Evolutionary conservation across 768 basidiomycete genomes (phyloP), one percentile per base, ranked within the genome.

Genomic region (Leccinum disarticulatum): DNA sequence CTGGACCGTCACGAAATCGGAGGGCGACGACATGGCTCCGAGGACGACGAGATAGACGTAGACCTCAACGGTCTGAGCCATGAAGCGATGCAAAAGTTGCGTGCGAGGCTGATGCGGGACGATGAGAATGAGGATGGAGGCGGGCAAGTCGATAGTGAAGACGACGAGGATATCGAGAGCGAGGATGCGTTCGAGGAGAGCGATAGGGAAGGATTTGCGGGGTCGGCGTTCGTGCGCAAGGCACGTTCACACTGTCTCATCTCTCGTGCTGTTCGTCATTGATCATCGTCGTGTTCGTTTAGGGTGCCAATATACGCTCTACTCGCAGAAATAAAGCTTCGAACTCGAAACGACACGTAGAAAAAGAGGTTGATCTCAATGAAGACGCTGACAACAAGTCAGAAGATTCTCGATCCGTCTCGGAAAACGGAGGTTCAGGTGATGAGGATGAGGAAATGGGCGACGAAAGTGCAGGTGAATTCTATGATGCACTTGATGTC

Each of bases 91-190:
- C 70, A 77, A 55, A 75, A 74, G 55, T 55, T 78, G 46, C 64
- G 66, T n/a, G 65, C 85, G 17, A 76, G 82, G 62, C 67, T 90
- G 51, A 76, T 85, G 53, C 83, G 80, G 6, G 82, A 83, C 61
- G 72, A 79, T 36, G 79, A 73, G 13, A 85, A 85, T 33, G 77
- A 79, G 49, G 79, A 84, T 14, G 67, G 31, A 4, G 52, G 30
- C 9, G 56, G 36, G 58, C 73, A 67, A 61, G 80, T 91, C 63
- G 85, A 79, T 35, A 84, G 82, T 61, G 85, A 76, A 1, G 90
- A 95, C 62, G 93, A 95, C 67, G 91, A 94, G 68, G 91, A 94
- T 61, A 83, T 94, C 49, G 90, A 92, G 60, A 89, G 87, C 62
- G 93, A 95, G 66, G 87, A 80, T 61, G 93, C 91, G 2, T 91